Percentiles rank a stretch among this genome's conserved stretches.
These are phyloP conservation scores for Zizania palustris DNA, from an alignment of 202 grass and related monocot genomes.

Conservation along the genomic window DNA sequence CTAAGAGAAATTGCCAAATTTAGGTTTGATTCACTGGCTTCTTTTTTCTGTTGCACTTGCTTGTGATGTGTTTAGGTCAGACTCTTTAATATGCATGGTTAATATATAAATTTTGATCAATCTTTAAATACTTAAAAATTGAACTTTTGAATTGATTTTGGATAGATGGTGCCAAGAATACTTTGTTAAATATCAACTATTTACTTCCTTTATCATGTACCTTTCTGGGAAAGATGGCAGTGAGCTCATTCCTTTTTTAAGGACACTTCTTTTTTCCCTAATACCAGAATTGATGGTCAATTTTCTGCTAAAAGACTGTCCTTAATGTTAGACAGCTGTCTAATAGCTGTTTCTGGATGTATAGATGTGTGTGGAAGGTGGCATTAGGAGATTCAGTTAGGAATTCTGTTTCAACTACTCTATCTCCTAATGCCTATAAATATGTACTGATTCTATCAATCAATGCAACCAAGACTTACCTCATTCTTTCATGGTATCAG, in stretches of 20 bases:
- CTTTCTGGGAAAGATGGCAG: not conserved
- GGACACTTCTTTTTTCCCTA: not conserved
- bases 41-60: not conserved
- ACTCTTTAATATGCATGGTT: not conserved
- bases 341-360: too few species aligned
- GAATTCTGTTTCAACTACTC: too few species aligned
- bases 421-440: too few species aligned
- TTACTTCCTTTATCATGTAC: not conserved
- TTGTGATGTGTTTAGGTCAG: slow-evolving; percentile 4
- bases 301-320: too few species aligned
- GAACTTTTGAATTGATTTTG: not conserved
- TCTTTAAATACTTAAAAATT: slow-evolving; percentile 28
- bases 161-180: not conserved
- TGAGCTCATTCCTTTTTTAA: slow-evolving; percentile 9
- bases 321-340: too few species aligned
- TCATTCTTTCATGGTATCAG: too few species aligned
- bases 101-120: slow-evolving; percentile 5
- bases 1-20: slow-evolving; percentile 96
- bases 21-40: slow-evolving; percentile 50
- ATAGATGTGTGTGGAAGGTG: too few species aligned
- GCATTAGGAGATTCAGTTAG: too few species aligned
- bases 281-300: slow-evolving; percentile 9
- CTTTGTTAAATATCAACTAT: not conserved
- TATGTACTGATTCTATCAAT: too few species aligned
- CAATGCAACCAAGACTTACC: too few species aligned